Evolutionary conservation across 2,329 filamentous ascomycete genomes (phyloP).

Genomic region (Calycina herbarum): DNA sequence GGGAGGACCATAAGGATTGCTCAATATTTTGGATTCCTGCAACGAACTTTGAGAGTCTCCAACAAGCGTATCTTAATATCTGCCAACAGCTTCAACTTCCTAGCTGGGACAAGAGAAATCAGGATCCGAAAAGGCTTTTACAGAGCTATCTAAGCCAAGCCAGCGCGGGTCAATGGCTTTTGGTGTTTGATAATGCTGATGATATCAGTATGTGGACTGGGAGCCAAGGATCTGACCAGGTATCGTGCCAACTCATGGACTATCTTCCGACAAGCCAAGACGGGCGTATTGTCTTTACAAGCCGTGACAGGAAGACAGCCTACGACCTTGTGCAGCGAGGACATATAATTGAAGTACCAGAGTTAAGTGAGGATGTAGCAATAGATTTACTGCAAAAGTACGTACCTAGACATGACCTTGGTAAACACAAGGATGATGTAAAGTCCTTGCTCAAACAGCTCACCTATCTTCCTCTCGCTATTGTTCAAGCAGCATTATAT

Average conservation of each 20-base stretch:
- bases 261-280: constrained; percentile 39
- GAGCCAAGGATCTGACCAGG: constrained; percentile 22
- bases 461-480: constrained; percentile 43
- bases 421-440: constrained; percentile 13
- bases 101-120: not conserved
- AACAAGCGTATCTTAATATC: constrained; percentile 6
- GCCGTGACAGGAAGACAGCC: constrained; percentile 37
- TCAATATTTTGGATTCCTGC: constrained; percentile 10
- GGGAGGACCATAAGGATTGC: not conserved
- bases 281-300: constrained; percentile 42
- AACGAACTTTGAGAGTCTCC: constrained; percentile 9
- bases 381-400: constrained; percentile 31
- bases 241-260: constrained; percentile 21
- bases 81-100: constrained; percentile 2
- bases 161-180: constrained; percentile 1
- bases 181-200: constrained; percentile 12
- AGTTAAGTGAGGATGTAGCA: constrained; percentile 37
- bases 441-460: constrained; percentile 34
- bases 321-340: constrained; percentile 27
- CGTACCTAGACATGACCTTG: constrained; percentile 19
- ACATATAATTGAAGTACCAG: constrained; percentile 34
- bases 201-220: constrained; percentile 11
- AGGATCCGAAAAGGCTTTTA: constrained; percentile 3
- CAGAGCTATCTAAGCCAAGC: constrained; percentile 5
- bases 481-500: constrained; percentile 44